Base-by-base conservation (phyloP, 176 grass and related monocot genomes). In the Rhynchospora tenuis region DNA sequence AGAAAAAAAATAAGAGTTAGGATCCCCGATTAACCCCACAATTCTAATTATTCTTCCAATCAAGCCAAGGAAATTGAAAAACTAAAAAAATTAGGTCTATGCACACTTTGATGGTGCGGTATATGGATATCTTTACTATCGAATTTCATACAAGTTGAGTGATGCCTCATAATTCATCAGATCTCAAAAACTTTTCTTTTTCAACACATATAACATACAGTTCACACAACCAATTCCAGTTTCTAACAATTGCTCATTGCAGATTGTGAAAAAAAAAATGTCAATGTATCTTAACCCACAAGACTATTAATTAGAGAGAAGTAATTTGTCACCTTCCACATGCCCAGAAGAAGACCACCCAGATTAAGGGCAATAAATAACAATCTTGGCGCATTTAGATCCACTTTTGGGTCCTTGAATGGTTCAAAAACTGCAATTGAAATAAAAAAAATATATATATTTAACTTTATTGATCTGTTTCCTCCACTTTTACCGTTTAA, bases 321-420 rank as follows among this genome's bases (percentile, higher is more conserved):
- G 4, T 7, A n/a, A 81, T 81, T 59, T 58, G 62, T 88, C 84
- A 95, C 95, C 91, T 98, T 98, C 92, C 92, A 98, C 73, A 98
- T 85, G 79, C 95, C 95, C 82, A 98, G 83, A 84, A 83, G 85
- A 80, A 98, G 84, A 20, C 84, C 95, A 76, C 90, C 95, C 74
- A 98, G 88, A 84, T 98, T 98, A 52, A 98, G 92, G 78, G 92
- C 95, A 91, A 85, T 89, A 87, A 93, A 98, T 20, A 98, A 83
- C 80, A 98, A 87, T 74, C 91, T 98, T 43, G 95, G 92, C 66
- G 79, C 84, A 85, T 93, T 76, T 19, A 85, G 89, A 80, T 98
- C 95, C 28, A 95, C 92, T 66, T 84, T 95, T 45, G 95, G 89
- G 64, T 98, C 92, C 82, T 98, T 98, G 65, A 86, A 98, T 45